Conservation (phyloP, 257 asterid species). For the Paulownia fortunei region DNA sequence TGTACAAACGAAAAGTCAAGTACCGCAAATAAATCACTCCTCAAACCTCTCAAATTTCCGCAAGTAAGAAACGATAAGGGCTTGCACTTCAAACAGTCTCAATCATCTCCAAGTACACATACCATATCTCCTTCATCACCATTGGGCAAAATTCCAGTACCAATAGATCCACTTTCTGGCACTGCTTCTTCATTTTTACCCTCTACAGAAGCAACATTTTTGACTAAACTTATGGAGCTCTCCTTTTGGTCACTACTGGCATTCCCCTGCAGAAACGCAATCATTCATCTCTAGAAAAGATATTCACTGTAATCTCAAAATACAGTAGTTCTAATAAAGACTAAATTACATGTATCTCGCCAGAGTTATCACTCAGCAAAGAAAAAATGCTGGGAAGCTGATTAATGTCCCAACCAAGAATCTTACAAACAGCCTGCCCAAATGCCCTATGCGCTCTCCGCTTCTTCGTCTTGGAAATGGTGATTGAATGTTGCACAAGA, state of each 20-base stretch:
- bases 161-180: conserved; percentile 28
- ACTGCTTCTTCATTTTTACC: conserved; percentile 25
- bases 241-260: conserved; percentile 24
- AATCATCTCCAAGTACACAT: conserved; percentile 34
- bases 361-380: conserved; percentile 36
- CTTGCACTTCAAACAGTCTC: not conserved
- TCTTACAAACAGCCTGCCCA: conserved; percentile 69
- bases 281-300: not conserved
- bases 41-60: conserved; percentile 19
- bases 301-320: not conserved
- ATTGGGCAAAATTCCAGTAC: conserved; percentile 27
- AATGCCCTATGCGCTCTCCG: conserved; percentile 67
- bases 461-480: conserved; percentile 58
- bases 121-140: conserved; percentile 37
- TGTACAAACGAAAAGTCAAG: conserved; percentile 18
- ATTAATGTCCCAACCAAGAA: conserved; percentile 84
- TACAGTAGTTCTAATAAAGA: not conserved
- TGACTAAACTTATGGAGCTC: conserved; percentile 3
- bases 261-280: conserved; percentile 40
- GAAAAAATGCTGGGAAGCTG: conserved; percentile 54
- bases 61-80: not conserved
- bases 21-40: not conserved
- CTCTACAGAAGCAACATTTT: conserved; percentile 25
- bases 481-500: conserved; percentile 70
- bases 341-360: conserved; percentile 35